A percentile compares a stretch with the other conserved stretches of the same genome.
These are phyloP conservation scores for Rhizopogon salebrosus DNA, from an alignment of 768 basidiomycete species.

Conservation along the genomic window DNA sequence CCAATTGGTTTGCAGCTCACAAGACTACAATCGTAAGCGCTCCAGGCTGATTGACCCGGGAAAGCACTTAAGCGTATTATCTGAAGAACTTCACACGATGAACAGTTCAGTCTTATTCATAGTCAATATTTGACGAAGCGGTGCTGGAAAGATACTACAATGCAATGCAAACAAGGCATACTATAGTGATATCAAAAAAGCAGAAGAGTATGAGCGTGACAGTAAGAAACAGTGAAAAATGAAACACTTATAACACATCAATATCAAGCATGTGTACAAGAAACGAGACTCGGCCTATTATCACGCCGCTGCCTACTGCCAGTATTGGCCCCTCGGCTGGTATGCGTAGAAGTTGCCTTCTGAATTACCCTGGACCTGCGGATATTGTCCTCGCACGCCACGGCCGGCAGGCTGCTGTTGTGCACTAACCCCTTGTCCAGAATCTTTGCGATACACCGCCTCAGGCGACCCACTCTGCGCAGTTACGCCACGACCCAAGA, in stretches of 20 bases:
- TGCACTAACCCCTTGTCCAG: conserved; percentile 26
- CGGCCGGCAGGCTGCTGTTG: conserved; percentile 38
- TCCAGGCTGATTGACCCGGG: too few species aligned
- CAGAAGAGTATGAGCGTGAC: conserved; percentile 1
- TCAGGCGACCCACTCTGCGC: conserved; percentile 50
- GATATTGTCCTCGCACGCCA: conserved; percentile 37
- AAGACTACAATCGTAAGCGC: too few species aligned
- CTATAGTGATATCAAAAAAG: conserved; percentile 12
- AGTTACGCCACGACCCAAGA: conserved; percentile 24
- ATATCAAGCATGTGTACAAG: neutral
- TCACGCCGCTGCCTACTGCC: conserved; percentile 29
- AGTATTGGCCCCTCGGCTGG: conserved; percentile 58
- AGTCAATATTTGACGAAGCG: neutral
- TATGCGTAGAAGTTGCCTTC: conserved; percentile 71
- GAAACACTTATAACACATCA: neutral
- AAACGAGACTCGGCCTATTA: conserved; percentile 7
- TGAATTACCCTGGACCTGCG: conserved; percentile 37
- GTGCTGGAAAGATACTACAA: neutral
- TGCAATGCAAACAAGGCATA: neutral
- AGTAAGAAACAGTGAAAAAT: neutral
- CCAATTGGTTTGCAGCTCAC: too few species aligned
- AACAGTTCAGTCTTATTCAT: neutral
- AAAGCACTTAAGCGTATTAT: too few species aligned
- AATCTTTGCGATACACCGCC: conserved; percentile 42
- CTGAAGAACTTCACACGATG: too few species aligned